A percentile compares a stretch with the other conserved stretches of the same genome.
Conservation (phyloP, 139 green algal species). For the Spirogloea muscicola region DNA sequence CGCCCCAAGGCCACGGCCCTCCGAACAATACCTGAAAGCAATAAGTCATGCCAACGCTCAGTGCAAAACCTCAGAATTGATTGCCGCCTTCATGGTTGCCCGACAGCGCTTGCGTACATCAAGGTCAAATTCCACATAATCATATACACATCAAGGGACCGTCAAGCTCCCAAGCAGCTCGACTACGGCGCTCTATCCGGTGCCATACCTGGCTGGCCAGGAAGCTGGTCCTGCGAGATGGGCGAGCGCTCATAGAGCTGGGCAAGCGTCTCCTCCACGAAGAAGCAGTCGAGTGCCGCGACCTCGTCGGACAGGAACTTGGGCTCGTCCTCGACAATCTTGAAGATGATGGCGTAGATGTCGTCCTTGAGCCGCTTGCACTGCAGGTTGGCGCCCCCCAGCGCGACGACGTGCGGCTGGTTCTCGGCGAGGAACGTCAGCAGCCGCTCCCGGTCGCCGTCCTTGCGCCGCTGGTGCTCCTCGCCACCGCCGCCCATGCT, state of each 20-base stretch:
- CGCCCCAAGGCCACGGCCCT: conserved; percentile 75
- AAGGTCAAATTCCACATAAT: neutral
- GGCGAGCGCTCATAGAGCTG: conserved; percentile 70
- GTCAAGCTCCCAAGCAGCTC: neutral
- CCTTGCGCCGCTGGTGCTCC: conserved; percentile 43
- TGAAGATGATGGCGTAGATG: conserved; percentile 16
- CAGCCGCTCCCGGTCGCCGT: conserved; percentile 49
- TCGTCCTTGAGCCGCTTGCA: conserved; percentile 58
- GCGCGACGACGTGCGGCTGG: conserved; percentile 71
- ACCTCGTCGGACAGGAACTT: conserved; percentile 19
- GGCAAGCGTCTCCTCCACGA: conserved; percentile 69
- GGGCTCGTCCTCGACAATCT: conserved; percentile 58
- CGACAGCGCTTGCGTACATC: neutral
- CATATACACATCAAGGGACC: neutral
- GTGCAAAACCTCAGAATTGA: neutral
- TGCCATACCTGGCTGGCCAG: conserved; percentile 46
- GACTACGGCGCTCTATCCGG: neutral
- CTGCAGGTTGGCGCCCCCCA: conserved; percentile 61
- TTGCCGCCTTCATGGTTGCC: neutral
- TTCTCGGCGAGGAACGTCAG: conserved; percentile 66
- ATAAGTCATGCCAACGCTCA: neutral
- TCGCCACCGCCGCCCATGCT: conserved; percentile 26
- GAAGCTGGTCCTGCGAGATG: conserved; percentile 63
- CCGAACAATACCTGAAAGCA: conserved; percentile 59
- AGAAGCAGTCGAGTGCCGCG: conserved; percentile 46